Evolutionary conservation across 306 rosid genomes (phyloP).

Genomic region (Trifolium subterraneum): DNA sequence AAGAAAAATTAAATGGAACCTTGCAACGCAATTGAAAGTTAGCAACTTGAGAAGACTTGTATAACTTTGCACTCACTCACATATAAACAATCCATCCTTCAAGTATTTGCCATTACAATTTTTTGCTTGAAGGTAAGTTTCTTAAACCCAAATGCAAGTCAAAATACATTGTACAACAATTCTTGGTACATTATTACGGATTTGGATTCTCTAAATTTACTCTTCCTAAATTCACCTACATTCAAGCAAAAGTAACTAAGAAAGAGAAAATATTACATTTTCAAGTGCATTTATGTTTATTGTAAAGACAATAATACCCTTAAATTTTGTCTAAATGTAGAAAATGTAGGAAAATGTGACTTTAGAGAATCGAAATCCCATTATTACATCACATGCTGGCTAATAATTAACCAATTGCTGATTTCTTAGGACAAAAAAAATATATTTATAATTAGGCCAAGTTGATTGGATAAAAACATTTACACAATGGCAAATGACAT

Average conservation of each 20-base stretch:
- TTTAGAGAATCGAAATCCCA: no score
- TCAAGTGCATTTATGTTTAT: no score
- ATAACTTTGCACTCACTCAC: slow-evolving; percentile 51
- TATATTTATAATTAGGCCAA: neutral
- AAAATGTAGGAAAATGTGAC: no score
- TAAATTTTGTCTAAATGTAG: no score
- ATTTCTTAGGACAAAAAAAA: neutral
- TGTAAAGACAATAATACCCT: no score
- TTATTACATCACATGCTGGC: slow-evolving; percentile 8
- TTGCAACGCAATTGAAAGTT: slow-evolving; percentile 62
- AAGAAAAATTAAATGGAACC: slow-evolving; percentile 49
- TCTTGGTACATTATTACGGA: neutral
- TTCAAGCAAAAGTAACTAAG: no score
- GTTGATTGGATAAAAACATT: neutral
- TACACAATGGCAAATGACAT: neutral
- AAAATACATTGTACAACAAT: neutral
- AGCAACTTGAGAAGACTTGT: slow-evolving; percentile 61
- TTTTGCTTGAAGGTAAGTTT: slow-evolving; percentile 61
- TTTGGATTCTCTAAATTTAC: no score
- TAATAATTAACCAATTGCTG: slow-evolving; percentile 40
- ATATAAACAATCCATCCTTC: slow-evolving; percentile 61
- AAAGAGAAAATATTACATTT: no score
- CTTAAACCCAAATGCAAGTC: slow-evolving; percentile 24
- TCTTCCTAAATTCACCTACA: no score
- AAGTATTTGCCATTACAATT: slow-evolving; percentile 50